Percentiles rank a stretch among this genome's conserved stretches.
Conservation (phyloP, 2,329 filamentous ascomycete genomes). For the Escovopsis sp. region DNA sequence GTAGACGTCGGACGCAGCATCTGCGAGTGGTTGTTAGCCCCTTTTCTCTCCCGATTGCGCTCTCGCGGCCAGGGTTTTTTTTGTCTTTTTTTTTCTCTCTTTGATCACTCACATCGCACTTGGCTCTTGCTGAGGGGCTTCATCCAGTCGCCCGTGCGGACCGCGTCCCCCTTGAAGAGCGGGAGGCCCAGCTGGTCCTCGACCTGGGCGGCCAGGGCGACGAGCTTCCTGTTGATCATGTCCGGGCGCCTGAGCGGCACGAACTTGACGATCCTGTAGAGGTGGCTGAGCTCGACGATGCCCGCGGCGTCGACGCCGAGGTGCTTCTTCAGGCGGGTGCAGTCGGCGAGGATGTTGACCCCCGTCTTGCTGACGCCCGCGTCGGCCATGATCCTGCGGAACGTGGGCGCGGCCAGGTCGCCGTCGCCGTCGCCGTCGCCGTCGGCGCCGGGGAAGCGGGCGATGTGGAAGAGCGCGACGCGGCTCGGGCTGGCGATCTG, state of each 20-base stretch:
- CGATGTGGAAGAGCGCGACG: slow-evolving; percentile 71
- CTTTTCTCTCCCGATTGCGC: too few relatives aligned
- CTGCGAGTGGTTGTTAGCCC: slow-evolving; percentile 21
- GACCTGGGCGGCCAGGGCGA: slow-evolving; percentile 55
- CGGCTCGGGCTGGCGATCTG: slow-evolving; percentile 66
- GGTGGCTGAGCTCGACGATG: slow-evolving; percentile 67
- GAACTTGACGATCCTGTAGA: slow-evolving; percentile 65
- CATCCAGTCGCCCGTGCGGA: slow-evolving; percentile 66
- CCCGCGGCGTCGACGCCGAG: slow-evolving; percentile 51
- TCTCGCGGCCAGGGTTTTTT: too few relatives aligned
- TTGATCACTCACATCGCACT: slow-evolving; percentile 44
- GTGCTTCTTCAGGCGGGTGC: slow-evolving; percentile 50
- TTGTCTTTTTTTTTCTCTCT: neutral
- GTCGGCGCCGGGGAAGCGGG: slow-evolving; percentile 33
- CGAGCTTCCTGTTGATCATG: slow-evolving; percentile 49
- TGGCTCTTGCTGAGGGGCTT: slow-evolving; percentile 46
- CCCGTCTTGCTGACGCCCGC: slow-evolving; percentile 57
- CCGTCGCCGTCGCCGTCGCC: slow-evolving; percentile 14
- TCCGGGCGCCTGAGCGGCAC: slow-evolving; percentile 33
- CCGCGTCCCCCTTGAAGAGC: slow-evolving; percentile 54
- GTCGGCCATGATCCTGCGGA: slow-evolving; percentile 60
- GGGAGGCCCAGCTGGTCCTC: slow-evolving; percentile 58
- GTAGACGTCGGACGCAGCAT: slow-evolving; percentile 74
- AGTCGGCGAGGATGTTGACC: slow-evolving; percentile 59
- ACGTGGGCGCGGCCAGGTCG: slow-evolving; percentile 53